phyloP scores from a whole-genome alignment of 768 basidiomycete species.

The Polyporus arcularius region DNA sequence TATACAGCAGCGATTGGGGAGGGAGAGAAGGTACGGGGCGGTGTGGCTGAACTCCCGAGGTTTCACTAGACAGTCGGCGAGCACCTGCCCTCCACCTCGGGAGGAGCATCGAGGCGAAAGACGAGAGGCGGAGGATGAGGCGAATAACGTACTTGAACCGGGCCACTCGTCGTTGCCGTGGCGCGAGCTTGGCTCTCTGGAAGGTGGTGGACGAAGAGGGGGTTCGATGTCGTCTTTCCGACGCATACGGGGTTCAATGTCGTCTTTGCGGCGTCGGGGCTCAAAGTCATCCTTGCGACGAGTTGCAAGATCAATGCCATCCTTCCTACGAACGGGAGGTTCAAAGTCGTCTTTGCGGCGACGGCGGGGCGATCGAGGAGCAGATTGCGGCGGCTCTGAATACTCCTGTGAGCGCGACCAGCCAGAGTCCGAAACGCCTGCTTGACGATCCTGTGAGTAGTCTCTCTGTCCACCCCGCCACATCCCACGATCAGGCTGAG shows the following conservation, averaged over 20 bases:
- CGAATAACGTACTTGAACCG: conserved; percentile 65
- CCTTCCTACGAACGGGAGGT: conserved; percentile 9
- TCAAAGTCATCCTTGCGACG: conserved; percentile 12
- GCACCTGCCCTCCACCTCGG: conserved; percentile 33
- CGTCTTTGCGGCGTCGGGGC: conserved; percentile 11
- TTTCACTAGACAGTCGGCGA: conserved; percentile 37
- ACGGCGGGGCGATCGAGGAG: conserved; percentile 4
- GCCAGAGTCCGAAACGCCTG: not conserved
- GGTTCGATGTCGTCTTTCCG: conserved; percentile 14
- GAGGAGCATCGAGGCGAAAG: conserved; percentile 40
- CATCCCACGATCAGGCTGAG: conserved; percentile 6
- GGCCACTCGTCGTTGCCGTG: conserved; percentile 26
- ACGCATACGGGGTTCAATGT: conserved; percentile 11
- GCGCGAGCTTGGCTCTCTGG: conserved; percentile 21
- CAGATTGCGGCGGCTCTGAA: not conserved
- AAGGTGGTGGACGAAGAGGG: conserved; percentile 8
- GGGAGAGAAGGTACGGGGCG: conserved; percentile 32
- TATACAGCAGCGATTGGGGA: conserved; percentile 37
- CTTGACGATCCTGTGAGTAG: conserved; percentile 1
- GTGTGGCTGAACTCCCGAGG: conserved; percentile 47
- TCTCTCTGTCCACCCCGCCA: conserved; percentile 15
- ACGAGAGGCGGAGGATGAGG: conserved; percentile 39
- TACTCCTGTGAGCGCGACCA: conserved; percentile 10
- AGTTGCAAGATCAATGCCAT: not conserved
- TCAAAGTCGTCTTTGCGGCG: conserved; percentile 16